phyloP scores from a whole-genome alignment of 306 rosid genomes.

The Vachellia pachyceras region DNA sequence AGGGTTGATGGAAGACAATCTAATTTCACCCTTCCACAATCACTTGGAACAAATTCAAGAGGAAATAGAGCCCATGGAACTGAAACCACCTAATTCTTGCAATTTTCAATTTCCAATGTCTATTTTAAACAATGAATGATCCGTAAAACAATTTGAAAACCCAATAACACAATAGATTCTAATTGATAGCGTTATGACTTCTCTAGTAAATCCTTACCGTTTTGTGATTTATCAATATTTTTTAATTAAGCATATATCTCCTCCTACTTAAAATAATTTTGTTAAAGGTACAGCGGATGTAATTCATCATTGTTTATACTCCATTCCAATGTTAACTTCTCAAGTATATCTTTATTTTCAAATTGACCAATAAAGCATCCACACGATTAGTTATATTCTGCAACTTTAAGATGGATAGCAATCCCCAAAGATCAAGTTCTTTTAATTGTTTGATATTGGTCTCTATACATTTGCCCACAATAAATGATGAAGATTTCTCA shows the following conservation, averaged over 20 bases:
- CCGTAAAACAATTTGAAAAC: constrained; percentile 13
- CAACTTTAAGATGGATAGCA: background rate
- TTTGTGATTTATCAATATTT: background rate
- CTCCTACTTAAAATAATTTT: no score
- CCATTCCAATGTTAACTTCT: constrained; percentile 7
- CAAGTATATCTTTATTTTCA: background rate
- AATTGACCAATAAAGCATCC: background rate
- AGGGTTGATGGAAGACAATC: background rate
- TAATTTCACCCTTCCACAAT: background rate
- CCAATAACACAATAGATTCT: background rate
- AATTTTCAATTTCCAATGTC: background rate
- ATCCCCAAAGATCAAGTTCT: background rate
- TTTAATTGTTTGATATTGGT: background rate
- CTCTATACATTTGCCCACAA: background rate
- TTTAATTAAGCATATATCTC: no score
- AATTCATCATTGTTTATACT: background rate
- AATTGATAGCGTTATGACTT: background rate
- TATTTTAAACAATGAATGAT: background rate
- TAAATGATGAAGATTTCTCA: constrained; percentile 2
- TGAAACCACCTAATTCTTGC: background rate
- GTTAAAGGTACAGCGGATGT: no score
- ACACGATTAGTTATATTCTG: background rate
- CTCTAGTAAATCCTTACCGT: background rate
- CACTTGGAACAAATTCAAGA: background rate
- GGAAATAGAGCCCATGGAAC: background rate